A percentile compares a stretch with the other conserved stretches of the same genome.
These are phyloP conservation scores for Tricholoma terreum DNA, from an alignment of 768 basidiomycete species.

Conservation along the genomic window DNA sequence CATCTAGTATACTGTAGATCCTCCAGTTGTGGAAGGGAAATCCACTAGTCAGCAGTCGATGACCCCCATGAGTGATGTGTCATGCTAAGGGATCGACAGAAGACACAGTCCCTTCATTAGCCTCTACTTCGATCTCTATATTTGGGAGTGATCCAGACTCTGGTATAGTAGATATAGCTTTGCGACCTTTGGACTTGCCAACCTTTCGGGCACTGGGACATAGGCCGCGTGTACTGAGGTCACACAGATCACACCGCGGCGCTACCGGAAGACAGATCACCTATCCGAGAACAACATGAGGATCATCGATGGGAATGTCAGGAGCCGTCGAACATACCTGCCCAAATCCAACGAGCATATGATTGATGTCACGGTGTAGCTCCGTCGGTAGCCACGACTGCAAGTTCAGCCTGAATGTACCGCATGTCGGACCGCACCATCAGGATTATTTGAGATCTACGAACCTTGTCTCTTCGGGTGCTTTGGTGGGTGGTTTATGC, in stretches of 20 bases:
- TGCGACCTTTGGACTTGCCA: constrained; percentile 22
- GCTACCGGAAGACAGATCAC: constrained; percentile 63
- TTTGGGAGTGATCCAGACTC: constrained; percentile 24
- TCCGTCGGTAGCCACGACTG: constrained; percentile 83
- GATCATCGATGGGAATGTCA: neutral
- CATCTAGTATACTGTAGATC: too few relatives aligned
- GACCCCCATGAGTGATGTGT: neutral
- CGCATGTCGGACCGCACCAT: neutral
- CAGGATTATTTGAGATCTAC: constrained; percentile 2
- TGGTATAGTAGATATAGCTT: constrained; percentile 15
- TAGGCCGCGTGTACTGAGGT: constrained; percentile 48
- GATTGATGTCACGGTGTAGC: constrained; percentile 73
- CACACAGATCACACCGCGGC: constrained; percentile 64
- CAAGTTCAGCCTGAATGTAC: constrained; percentile 56
- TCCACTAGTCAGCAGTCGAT: too few relatives aligned
- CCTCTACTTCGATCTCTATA: constrained; percentile 33
- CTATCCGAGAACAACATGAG: constrained; percentile 29
- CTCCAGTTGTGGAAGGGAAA: too few relatives aligned
- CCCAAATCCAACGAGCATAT: constrained; percentile 80
- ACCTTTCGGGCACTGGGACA: constrained; percentile 60
- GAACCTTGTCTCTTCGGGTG: constrained; percentile 84
- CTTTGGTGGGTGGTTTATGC: constrained; percentile 84
- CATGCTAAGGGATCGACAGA: neutral
- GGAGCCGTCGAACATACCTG: constrained; percentile 48
- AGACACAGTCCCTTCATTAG: constrained; percentile 13